Percentiles rank a stretch among this genome's conserved stretches.
Evolutionary conservation across 192 early-diverging fungal genomes (phyloP).

Genomic region (Coemansia erecta): DNA sequence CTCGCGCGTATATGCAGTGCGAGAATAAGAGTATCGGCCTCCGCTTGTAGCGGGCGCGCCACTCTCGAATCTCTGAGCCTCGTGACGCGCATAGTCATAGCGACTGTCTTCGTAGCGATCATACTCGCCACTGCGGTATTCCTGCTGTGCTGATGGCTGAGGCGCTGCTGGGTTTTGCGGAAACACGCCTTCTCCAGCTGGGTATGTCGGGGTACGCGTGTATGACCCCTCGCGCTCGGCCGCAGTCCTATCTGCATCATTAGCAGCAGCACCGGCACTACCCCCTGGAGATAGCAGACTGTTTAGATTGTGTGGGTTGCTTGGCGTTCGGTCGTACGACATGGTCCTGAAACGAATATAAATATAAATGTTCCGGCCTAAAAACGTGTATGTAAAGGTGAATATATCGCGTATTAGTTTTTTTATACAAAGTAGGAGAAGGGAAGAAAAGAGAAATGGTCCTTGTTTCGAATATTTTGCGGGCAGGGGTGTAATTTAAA

Average conservation of each 20-base stretch:
- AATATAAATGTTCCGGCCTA: not conserved
- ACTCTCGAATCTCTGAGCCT: constrained; percentile 6
- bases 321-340: constrained; percentile 44
- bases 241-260: constrained; percentile 2
- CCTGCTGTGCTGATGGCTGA: constrained; percentile 11
- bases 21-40: constrained; percentile 22
- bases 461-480: too few species aligned
- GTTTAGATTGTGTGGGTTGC: constrained; percentile 43
- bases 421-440: constrained; percentile 9
- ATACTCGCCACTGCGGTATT: constrained; percentile 18
- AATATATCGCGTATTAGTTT: not conserved
- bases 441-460: constrained; percentile 1
- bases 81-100: constrained; percentile 20
- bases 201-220: constrained; percentile 1
- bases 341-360: constrained; percentile 11
- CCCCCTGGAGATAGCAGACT: constrained; percentile 37
- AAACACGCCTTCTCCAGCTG: not conserved
- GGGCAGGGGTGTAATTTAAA: constrained; percentile 1
- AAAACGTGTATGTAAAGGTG: not conserved
- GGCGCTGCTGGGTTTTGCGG: constrained; percentile 2
- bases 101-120: constrained; percentile 21
- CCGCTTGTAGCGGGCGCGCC: constrained; percentile 8
- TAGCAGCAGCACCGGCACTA: constrained; percentile 16
- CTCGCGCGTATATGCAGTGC: constrained; percentile 9
- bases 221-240: constrained; percentile 22